Base-by-base conservation (phyloP, 2,329 filamentous ascomycete genomes). In the Botrytis hyacinthi region DNA sequence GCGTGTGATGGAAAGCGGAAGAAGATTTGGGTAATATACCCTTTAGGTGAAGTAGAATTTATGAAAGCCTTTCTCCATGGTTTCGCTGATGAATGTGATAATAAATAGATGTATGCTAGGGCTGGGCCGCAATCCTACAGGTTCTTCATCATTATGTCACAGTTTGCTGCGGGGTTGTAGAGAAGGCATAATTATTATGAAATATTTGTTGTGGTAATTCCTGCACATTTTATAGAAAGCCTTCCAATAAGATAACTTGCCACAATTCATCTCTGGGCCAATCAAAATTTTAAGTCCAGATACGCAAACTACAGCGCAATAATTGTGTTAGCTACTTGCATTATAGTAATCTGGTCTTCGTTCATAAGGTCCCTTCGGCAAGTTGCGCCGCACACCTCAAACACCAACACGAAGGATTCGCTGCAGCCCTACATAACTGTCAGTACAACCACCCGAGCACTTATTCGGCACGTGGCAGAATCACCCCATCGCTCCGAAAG, bases 41-140 rank as follows among this genome's bases (percentile, higher is more conserved):
- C 26, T 69, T 29, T 40, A 14, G 26, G 26, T 42, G 26, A 22
- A 2, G 42, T 40, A 22, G 22, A 57, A 40, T 26, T 57, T 69
- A 9, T 42, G 26, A 42, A 5, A 42, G 37, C 16, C 60, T 2
- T 20, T 63, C 10, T 69, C 20, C 37, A 26, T 9, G 8, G 46
- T 26, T 57, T 16, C 20, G 20, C 22, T 42, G 48, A 51, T 40
- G 16, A 40, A 18, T 3, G 57, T 42, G 22, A n/a, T 40, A 29
- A 22, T 32, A 20, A 29, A 54, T 14, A 16, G 20, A 29, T 57
- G 16, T 37, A n/a, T 32, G 8, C 26, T 18, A 40, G 66, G 35
- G 32, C 48, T 42, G 14, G 20, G 66, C 66, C 66, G 16, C 46
- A 69, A 54, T 69, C 48, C 66, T 69, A 54, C 26, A 69, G 46